Conservation (phyloP, 1,284 basidiomycete genomes). For the Tausonia pullulans region DNA sequence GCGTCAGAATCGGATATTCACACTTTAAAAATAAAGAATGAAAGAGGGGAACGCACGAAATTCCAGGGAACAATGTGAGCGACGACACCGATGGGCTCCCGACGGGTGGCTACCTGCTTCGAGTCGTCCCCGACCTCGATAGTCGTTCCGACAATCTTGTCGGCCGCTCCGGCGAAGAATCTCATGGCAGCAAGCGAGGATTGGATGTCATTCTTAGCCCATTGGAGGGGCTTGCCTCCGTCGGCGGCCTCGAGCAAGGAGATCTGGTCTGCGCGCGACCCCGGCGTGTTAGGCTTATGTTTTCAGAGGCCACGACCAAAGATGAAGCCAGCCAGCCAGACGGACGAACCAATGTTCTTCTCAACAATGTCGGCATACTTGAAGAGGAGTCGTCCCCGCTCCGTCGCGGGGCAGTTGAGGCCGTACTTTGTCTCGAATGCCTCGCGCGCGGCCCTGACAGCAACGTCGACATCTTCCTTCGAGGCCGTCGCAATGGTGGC, state of each 20-base stretch:
- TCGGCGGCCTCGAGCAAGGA: slow-evolving; percentile 66
- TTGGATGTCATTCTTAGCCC: slow-evolving; percentile 41
- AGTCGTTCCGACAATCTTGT: slow-evolving; percentile 44
- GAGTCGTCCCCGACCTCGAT: slow-evolving; percentile 30
- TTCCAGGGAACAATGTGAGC: slow-evolving; percentile 5
- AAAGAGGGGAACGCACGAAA: too few species aligned
- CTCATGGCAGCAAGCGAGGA: not conserved
- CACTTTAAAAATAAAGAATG: not conserved
- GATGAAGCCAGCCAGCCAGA: slow-evolving; percentile 1
- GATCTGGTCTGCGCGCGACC: slow-evolving; percentile 32
- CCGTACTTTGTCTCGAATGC: slow-evolving; percentile 83
- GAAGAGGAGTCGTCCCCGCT: slow-evolving; percentile 62
- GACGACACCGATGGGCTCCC: slow-evolving; percentile 75
- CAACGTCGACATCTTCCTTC: slow-evolving; percentile 58
- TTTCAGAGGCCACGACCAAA: too few species aligned
- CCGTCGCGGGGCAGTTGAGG: slow-evolving; percentile 66
- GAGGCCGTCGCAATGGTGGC: slow-evolving; percentile 7
- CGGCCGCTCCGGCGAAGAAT: slow-evolving; percentile 45
- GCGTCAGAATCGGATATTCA: not conserved
- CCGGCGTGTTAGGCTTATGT: too few species aligned
- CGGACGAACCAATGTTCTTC: slow-evolving; percentile 35
- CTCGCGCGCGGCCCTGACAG: slow-evolving; percentile 68
- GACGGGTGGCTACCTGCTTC: slow-evolving; percentile 68
- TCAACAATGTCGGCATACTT: slow-evolving; percentile 89
- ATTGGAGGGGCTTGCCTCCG: slow-evolving; percentile 65